phyloP scores from a whole-genome alignment of 148 eudicot genomes.

The Drosera capensis region DNA sequence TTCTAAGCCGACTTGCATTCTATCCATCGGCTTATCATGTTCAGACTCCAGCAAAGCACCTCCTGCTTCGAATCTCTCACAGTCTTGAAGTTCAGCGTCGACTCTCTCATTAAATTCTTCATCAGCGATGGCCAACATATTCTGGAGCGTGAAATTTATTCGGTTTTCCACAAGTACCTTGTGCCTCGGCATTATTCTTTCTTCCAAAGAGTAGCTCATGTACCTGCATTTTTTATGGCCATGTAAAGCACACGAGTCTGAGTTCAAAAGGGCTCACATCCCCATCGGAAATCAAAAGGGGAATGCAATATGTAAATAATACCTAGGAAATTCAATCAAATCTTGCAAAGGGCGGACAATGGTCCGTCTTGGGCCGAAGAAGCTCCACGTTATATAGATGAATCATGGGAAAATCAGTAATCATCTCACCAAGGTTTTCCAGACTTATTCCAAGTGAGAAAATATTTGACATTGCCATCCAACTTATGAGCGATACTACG shows the following conservation, averaged over 20 bases:
- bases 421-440: constrained; percentile 61
- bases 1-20: too few species aligned
- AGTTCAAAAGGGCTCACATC: not conserved
- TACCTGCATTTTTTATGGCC: constrained; percentile 34
- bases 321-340: constrained; percentile 90
- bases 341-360: constrained; percentile 86
- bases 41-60: not conserved
- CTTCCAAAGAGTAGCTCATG: constrained; percentile 91
- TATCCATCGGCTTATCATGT: not conserved
- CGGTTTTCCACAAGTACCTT: constrained; percentile 64
- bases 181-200: constrained; percentile 71
- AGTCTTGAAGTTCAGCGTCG: constrained; percentile 49
- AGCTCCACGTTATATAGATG: constrained; percentile 65
- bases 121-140: constrained; percentile 63
- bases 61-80: constrained; percentile 60
- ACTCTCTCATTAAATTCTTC: constrained; percentile 50
- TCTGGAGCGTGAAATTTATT: constrained; percentile 79
- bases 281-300: not conserved
- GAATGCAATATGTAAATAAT: too few species aligned
- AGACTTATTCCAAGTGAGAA: constrained; percentile 64
- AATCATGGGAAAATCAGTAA: constrained; percentile 86
- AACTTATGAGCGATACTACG: constrained; percentile 80
- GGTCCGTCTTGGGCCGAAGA: constrained; percentile 75
- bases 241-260: too few species aligned
- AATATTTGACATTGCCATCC: constrained; percentile 74